Percentiles rank a stretch among this genome's conserved stretches.
These are phyloP conservation scores for Mallotus repandus DNA, from an alignment of 441 rosid species.

Conservation along the genomic window DNA sequence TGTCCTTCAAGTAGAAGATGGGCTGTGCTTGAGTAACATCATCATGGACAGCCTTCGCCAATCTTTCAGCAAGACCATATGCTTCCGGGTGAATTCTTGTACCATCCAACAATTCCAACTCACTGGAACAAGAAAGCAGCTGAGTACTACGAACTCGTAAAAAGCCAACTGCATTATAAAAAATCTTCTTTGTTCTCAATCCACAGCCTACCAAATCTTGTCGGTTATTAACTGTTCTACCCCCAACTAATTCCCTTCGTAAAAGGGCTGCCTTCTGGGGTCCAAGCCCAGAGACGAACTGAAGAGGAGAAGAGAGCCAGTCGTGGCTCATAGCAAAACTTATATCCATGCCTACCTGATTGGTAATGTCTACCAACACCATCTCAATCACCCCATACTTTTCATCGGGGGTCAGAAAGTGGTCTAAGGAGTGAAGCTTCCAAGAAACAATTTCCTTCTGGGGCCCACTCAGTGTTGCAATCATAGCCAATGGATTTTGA, in stretches of 20 bases:
- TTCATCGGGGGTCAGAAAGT: conserved; percentile 67
- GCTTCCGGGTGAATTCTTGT: conserved; percentile 92
- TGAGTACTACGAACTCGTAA: conserved; percentile 68
- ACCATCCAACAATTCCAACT: conserved; percentile 71
- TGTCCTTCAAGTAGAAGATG: conserved; percentile 68
- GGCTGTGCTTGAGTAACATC: conserved; percentile 78
- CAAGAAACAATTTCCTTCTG: conserved; percentile 81
- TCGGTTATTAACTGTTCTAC: conserved; percentile 64
- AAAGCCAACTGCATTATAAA: conserved; percentile 78
- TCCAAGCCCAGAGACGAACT: conserved; percentile 85
- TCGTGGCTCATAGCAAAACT: conserved; percentile 66
- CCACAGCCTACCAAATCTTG: conserved; percentile 67
- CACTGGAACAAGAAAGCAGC: conserved; percentile 65
- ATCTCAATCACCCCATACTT: conserved; percentile 77
- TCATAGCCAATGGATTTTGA: conserved; percentile 88
- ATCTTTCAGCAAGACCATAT: conserved; percentile 64
- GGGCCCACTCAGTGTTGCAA: conserved; percentile 75
- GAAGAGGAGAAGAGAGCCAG: conserved; percentile 79
- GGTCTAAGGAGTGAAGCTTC: conserved; percentile 66
- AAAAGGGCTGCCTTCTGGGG: conserved; percentile 77
- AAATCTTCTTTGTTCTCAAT: conserved; percentile 62
- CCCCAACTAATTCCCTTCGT: conserved; percentile 69
- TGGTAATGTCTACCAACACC: conserved; percentile 78
- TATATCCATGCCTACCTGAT: conserved; percentile 83
- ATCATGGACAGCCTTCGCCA: conserved; percentile 66